Conservation (phyloP, 495 filamentous ascomycete genomes). For the Penicillium atrosanguineum region DNA sequence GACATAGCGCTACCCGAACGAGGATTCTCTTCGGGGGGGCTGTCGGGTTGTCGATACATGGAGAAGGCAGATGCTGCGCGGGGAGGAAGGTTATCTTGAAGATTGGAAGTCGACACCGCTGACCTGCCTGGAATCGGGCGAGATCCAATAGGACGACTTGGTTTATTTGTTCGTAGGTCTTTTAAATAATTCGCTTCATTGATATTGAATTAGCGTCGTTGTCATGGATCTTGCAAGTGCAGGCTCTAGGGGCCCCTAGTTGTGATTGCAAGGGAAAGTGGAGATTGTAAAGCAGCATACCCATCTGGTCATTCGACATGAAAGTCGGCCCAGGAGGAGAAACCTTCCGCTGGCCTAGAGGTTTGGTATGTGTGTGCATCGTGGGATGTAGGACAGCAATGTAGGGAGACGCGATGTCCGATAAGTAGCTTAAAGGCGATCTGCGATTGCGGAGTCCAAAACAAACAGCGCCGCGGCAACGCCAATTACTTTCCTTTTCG, state of each 20-base stretch:
- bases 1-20: constrained; percentile 52
- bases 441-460: constrained; percentile 14
- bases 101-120: constrained; percentile 34
- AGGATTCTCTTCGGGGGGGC: constrained; percentile 26
- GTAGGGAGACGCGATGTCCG: constrained; percentile 6
- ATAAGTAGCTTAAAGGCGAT: constrained; percentile 13
- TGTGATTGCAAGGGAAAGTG: constrained; percentile 10
- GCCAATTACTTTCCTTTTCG: constrained; percentile 11
- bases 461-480: constrained; percentile 30
- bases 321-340: constrained; percentile 73
- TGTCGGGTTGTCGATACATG: constrained; percentile 23
- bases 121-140: constrained; percentile 63
- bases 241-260: background rate
- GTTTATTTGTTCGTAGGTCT: constrained; percentile 74
- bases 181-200: constrained; percentile 67
- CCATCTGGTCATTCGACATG: constrained; percentile 86
- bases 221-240: background rate
- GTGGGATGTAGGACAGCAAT: constrained; percentile 9
- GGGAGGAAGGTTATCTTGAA: constrained; percentile 38
- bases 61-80: constrained; percentile 49
- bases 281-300: constrained; percentile 47
- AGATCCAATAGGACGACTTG: constrained; percentile 73
- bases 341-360: constrained; percentile 51
- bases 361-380: constrained; percentile 43
- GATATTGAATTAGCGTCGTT: constrained; percentile 9